A percentile compares a stretch with the other conserved stretches of the same genome.
Evolutionary conservation across 352 stramenopile species (phyloP).

Genomic region (Globisporangium emineosum): DNA sequence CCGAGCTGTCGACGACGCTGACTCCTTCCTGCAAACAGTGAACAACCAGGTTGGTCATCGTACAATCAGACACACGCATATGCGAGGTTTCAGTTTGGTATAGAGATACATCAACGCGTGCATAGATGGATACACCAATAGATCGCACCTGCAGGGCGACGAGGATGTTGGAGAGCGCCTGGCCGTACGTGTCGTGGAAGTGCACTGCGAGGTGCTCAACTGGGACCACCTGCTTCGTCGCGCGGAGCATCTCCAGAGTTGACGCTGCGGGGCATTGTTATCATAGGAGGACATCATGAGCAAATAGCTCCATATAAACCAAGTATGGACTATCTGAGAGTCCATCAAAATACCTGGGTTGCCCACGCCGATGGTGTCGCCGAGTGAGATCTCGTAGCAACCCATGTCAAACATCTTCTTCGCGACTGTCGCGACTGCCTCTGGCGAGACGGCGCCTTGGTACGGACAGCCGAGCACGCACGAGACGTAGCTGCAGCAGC

Average conservation of each 20-base stretch:
- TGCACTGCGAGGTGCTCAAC: constrained; percentile 91
- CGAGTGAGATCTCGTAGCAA: constrained; percentile 94
- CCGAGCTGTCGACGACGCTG: constrained; percentile 92
- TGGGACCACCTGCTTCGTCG: constrained; percentile 74
- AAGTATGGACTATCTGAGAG: no score
- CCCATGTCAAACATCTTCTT: constrained; percentile 90
- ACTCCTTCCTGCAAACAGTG: constrained; percentile 79
- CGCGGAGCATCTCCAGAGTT: constrained; percentile 78
- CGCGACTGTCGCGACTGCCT: constrained; percentile 80
- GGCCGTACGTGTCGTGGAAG: constrained; percentile 98
- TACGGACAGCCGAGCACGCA: constrained; percentile 97
- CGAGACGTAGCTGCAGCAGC: constrained; percentile 86
- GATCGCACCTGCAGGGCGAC: constrained; percentile 71
- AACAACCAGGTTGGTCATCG: background rate
- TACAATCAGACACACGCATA: background rate
- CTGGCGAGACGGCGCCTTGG: constrained; percentile 85
- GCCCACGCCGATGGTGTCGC: constrained; percentile 93
- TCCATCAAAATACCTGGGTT: constrained; percentile 63
- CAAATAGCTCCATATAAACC: background rate
- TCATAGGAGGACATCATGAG: background rate
- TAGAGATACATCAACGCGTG: background rate
- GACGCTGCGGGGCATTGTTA: constrained; percentile 48
- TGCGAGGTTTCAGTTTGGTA: background rate
- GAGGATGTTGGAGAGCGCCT: constrained; percentile 95
- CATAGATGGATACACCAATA: background rate